Percentiles rank a stretch among this genome's conserved stretches.
phyloP scores from a whole-genome alignment of 2,329 filamentous ascomycete species.

The Pseudocercospora cruenta region DNA sequence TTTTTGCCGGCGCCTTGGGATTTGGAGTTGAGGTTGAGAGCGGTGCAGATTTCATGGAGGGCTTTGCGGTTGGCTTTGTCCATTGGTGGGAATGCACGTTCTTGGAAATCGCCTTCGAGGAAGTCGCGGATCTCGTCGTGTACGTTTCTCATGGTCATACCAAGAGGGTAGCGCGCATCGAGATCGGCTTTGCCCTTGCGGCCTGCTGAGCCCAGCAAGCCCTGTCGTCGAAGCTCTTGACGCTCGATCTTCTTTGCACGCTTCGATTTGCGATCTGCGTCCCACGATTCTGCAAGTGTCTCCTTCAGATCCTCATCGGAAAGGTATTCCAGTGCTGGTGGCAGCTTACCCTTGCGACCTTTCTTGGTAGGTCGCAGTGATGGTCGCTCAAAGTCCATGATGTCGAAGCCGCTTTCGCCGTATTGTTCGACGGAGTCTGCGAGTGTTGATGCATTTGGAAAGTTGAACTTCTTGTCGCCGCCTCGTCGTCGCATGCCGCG shows the following conservation, averaged over 20 bases:
- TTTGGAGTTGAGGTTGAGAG: conserved; percentile 79
- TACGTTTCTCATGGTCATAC: conserved; percentile 72
- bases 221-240: conserved; percentile 49
- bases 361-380: conserved; percentile 69
- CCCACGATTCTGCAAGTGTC: conserved; percentile 46
- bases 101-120: conserved; percentile 65
- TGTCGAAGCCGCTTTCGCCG: conserved; percentile 74
- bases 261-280: conserved; percentile 51
- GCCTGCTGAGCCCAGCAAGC: conserved; percentile 42
- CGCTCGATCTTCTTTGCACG: conserved; percentile 52
- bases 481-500: conserved; percentile 25
- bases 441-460: conserved; percentile 59
- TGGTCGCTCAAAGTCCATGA: conserved; percentile 80
- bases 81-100: conserved; percentile 80
- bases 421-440: conserved; percentile 64
- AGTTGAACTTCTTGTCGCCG: conserved; percentile 41
- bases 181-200: conserved; percentile 53
- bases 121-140: conserved; percentile 74
- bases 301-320: conserved; percentile 50
- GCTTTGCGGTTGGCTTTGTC: conserved; percentile 74
- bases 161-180: conserved; percentile 70
- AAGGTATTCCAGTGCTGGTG: conserved; percentile 42
- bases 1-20: conserved; percentile 74
- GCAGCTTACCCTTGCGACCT: conserved; percentile 55
- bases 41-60: conserved; percentile 77